Percentiles rank a stretch among this genome's conserved stretches.
These are phyloP conservation scores for Colletotrichum sp. DNA, from an alignment of 2,329 filamentous ascomycete genomes.

Conservation along the genomic window DNA sequence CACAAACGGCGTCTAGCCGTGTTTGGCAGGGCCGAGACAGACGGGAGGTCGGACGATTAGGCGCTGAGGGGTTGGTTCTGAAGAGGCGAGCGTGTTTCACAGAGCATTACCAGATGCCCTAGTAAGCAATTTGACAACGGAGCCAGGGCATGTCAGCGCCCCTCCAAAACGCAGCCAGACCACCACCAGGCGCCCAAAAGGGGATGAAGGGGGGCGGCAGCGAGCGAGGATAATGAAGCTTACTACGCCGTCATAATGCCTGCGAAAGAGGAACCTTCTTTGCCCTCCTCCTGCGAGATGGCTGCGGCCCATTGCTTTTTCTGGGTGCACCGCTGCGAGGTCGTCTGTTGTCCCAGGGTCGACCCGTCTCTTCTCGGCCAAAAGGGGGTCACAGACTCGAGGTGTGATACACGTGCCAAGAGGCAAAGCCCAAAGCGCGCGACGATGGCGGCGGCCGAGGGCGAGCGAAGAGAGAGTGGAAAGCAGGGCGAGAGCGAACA, in stretches of 20 bases:
- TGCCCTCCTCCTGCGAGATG: neutral
- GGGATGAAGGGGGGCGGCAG: neutral
- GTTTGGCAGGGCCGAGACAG: slow-evolving; percentile 14
- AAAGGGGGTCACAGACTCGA: slow-evolving; percentile 13
- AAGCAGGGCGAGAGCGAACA: neutral
- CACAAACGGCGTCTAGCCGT: slow-evolving; percentile 17
- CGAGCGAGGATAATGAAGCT: neutral
- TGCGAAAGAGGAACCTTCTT: neutral
- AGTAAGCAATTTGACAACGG: slow-evolving; percentile 3
- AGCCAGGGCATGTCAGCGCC: neutral
- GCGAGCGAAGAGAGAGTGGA: neutral
- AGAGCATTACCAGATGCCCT: slow-evolving; percentile 7
- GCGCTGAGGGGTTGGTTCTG: slow-evolving; percentile 1
- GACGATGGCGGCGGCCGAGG: neutral
- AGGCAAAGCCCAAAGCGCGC: neutral
- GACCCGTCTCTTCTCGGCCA: neutral
- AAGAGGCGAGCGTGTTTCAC: slow-evolving; percentile 17
- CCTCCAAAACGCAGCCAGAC: neutral
- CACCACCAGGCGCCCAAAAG: neutral
- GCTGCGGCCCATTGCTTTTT: neutral
- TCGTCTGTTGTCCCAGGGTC: slow-evolving; percentile 1
- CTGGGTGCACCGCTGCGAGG: neutral
- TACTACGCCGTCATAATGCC: neutral
- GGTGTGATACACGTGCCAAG: slow-evolving; percentile 18
- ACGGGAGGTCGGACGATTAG: slow-evolving; percentile 16